Base-by-base conservation (phyloP, 1,139 yeast genomes). In the Yamadazyma diddensiae region DNA sequence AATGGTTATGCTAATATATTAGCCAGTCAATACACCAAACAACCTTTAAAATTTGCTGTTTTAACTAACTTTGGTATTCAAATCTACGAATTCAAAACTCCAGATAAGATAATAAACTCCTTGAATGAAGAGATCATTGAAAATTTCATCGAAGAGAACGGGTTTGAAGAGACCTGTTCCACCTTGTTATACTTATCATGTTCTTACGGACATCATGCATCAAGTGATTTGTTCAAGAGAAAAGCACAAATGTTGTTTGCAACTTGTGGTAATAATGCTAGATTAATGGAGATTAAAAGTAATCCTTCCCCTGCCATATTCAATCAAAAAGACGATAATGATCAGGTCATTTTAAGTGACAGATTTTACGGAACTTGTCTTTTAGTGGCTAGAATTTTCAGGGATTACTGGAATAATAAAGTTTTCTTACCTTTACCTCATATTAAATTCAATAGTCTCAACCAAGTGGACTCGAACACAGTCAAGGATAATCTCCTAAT, bases 311-410 rank as follows among this genome's bases (percentile, higher is more conserved):
- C 32, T 8, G n/a, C 31, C 3, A 20, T 36, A 14, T 34, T 38
- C 36, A 35, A 21, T 24, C 43, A 32, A 27, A 39, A 37, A 24
- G 43, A 41, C 2, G 25, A 53, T 3, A 66, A 62, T 28, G 88
- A 82, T 44, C 81, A 82, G 50, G 95, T 92, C 7, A 77, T 86
- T 21, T 70, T 92, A 42, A 85, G 96, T 59, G 95, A 95, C 45
- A 69, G 97, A 43, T 88, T 90, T 49, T 92, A 87, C 55, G 97
- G 97, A 31, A 75, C 88, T n/a, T 81, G 94, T 13, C 71, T 88
- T 27, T 73, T 90, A 38, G 62, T 88, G 22, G 73, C 95, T 1
- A 75, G 98, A 49, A 59, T 88, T 14, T 76, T 92, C 45, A 72
- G 94, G 42, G 81, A 80, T 21, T 65, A 78, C 34, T 94, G 99